Evolutionary conservation across 352 stramenopile species (phyloP), one percentile per base, ranked within the genome.

Genomic region (Nothophytophthora sp.): DNA sequence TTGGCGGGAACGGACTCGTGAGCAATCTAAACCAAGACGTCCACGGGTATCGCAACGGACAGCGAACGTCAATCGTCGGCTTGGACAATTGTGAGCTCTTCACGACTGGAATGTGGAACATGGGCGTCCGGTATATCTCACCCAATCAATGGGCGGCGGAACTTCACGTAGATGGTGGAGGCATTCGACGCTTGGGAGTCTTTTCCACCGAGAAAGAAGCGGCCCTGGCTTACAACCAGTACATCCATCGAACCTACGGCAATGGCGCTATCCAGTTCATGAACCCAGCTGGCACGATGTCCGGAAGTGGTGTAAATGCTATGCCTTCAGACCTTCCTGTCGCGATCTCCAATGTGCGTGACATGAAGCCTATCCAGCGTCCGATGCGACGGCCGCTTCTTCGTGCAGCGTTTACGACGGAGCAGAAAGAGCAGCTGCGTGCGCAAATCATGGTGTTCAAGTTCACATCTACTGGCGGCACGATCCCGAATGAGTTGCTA

Each of bases 401-500:
- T 18, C 81, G 83, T 43, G 81, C 80, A 23, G 77, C 66, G 5
- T 95, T 94, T 44, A 79, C 81, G 10, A 66, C 69, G 16, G 86
- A 95, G 47, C 86, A 95, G 45, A 96, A 96, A 51, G 86, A 96
- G 42, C 86, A 96, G 25, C 47, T 96, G 11, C 81, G 86, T 44
- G 82, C 86, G 28, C 86, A 96, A 50, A 96, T 96, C 58, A 95
- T 96, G 84, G 82, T 93, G 44, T 96, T 96, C 65, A 96, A 96
- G 48, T 95, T 90, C 58, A 90, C 81, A 16, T 89, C 83, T 4
- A 92, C 77, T 4, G 85, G 81, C 13, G 80, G 76, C 15, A 77
- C 71, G 2, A 95, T 95, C 40, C 76, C 84, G 23, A 88, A 84
- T 23, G 81, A 94, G 18, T 70, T 92, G 52, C 52, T 94, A 13